phyloP scores from a whole-genome alignment of 1,139 yeast species.

The Geotrichum histeridarum region DNA sequence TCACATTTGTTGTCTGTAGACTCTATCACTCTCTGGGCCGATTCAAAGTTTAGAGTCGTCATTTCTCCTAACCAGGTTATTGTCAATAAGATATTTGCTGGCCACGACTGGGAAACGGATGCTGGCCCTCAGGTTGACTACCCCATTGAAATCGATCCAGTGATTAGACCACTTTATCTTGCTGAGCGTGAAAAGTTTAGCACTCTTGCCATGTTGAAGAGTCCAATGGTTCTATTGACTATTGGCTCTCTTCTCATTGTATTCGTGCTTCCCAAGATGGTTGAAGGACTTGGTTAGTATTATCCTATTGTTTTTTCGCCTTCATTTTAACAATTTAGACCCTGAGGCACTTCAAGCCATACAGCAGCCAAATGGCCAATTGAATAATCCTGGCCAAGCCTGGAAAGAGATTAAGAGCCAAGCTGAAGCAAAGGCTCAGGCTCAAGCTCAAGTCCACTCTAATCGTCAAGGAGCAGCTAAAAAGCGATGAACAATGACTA shows the following conservation, averaged over 20 bases:
- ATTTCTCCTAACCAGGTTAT: constrained; percentile 27
- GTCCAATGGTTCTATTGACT: constrained; percentile 39
- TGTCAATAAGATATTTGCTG: constrained; percentile 30
- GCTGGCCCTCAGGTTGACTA: constrained; percentile 31
- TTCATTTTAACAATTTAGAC: constrained; percentile 25
- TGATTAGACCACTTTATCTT: constrained; percentile 24
- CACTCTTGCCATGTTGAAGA: constrained; percentile 33
- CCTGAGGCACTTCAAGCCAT: constrained; percentile 36
- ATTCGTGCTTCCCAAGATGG: constrained; percentile 34
- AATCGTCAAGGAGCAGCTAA: not conserved
- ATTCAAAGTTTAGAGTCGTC: constrained; percentile 28
- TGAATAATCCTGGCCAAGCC: constrained; percentile 5
- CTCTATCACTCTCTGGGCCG: constrained; percentile 20
- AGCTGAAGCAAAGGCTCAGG: constrained; percentile 15
- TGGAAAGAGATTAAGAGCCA: constrained; percentile 28
- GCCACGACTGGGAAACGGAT: constrained; percentile 30
- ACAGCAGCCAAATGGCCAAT: constrained; percentile 22
- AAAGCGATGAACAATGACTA: constrained; percentile 1
- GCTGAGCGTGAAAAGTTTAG: constrained; percentile 35
- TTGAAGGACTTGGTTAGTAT: constrained; percentile 27
- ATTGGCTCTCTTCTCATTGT: constrained; percentile 36
- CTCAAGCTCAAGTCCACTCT: constrained; percentile 15
- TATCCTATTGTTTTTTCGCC: not conserved
- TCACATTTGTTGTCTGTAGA: constrained; percentile 27
- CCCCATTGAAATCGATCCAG: constrained; percentile 30